Base-by-base conservation (phyloP, 73 alveolate genomes). In the Durusdinium trenchii region DNA sequence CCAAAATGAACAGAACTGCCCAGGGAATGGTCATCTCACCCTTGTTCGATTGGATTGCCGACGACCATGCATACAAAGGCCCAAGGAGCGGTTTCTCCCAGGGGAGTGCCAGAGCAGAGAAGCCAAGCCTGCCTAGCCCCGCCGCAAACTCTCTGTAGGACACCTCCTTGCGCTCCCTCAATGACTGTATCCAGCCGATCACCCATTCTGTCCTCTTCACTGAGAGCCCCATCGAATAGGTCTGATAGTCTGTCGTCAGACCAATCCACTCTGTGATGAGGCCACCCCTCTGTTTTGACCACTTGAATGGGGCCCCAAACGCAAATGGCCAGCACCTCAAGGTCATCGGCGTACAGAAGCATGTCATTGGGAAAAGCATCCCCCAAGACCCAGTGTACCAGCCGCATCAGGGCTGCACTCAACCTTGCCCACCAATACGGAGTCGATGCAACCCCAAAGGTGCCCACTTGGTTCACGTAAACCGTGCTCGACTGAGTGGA, bases 271-370 rank as follows among this genome's bases (percentile, higher is more conserved):
- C n/a, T n/a, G n/a, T n/a, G n/a, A n/a, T n/a, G n/a, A n/a, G n/a
- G n/a, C n/a, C n/a, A n/a, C n/a, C n/a, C n/a, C n/a, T n/a, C n/a
- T n/a, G n/a, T n/a, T n/a, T n/a, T n/a, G n/a, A n/a, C n/a, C n/a
- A n/a, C n/a, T n/a, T n/a, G n/a, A n/a, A n/a, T n/a, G n/a, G n/a
- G n/a, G n/a, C n/a, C n/a, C n/a, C n/a, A n/a, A n/a, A n/a, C n/a
- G n/a, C n/a, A n/a, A n/a, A n/a, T n/a, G n/a, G n/a, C n/a, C n/a
- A n/a, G n/a, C n/a, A n/a, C n/a, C n/a, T n/a, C n/a, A n/a, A n/a
- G n/a, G n/a, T 89, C 96, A 32, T 89, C 96, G 3, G 96, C 96
- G 7, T 89, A 62, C 16, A 86, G 95, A 4, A 86, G 95, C 10
- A 60, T 3, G 45, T 85, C 94, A 12, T 36, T 28, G 28, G 26